phyloP scores from a whole-genome alignment of 2,329 filamentous ascomycete species.

The Cryphonectria naterciae region DNA sequence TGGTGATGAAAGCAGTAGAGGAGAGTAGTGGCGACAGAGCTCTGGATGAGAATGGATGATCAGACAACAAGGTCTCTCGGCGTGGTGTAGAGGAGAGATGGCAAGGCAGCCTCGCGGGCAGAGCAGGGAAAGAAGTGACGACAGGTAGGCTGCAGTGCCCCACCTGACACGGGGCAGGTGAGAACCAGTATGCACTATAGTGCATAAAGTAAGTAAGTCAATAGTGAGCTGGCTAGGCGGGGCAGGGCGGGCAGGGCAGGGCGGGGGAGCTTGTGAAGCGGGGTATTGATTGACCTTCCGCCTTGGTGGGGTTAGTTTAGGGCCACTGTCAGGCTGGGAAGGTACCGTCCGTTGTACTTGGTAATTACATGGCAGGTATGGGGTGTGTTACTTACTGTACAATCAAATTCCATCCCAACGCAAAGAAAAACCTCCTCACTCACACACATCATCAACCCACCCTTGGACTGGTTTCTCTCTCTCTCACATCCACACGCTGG shows the following conservation, averaged over 20 bases:
- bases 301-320: not conserved
- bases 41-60: not conserved
- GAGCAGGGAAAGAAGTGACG: not conserved
- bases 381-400: not conserved
- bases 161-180: not conserved
- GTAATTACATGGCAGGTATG: not conserved
- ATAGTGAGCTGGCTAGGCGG: not conserved
- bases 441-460: not conserved
- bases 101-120: conserved; percentile 1
- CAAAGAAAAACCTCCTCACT: not conserved
- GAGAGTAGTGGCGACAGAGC: no score
- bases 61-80: not conserved
- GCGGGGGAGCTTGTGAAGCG: not conserved
- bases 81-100: not conserved
- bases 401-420: not conserved
- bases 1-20: no score
- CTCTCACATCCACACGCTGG: not conserved
- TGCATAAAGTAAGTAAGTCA: not conserved
- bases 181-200: not conserved
- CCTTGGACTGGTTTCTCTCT: no score
- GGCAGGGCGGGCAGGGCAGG: no score
- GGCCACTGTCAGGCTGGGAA: not conserved
- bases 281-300: not conserved
- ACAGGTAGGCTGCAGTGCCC: not conserved
- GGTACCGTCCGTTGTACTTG: not conserved